Base-by-base conservation (phyloP, 2,329 filamentous ascomycete species). In the Fusarium sacchari region DNA sequence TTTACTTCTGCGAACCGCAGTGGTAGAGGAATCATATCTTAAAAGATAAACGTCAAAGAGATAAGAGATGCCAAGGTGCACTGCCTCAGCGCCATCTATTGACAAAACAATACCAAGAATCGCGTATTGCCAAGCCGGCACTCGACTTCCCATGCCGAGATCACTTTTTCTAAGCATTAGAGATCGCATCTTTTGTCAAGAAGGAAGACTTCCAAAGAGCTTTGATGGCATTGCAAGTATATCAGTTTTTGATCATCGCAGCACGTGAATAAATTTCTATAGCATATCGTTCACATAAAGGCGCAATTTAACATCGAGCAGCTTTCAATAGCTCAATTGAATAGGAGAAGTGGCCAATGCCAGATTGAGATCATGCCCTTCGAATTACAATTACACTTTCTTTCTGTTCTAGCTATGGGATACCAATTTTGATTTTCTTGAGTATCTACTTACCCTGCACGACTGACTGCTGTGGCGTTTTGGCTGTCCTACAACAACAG, bases 71-170 rank as follows among this genome's bases (percentile, higher is more conserved):
- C 42, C 42, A 44, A 34, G 42, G 7, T 30, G 36, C 24, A 39
- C 18, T 18, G 22, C 26, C 52, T 40, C 44, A 1, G 5, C 30
- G 46, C 46, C 40, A 36, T 36, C 22, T 13, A 22, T 49, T 42
- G 28, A 47, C 47, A 32, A 43, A 20, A 44, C 20, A 52, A 26
- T 42, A 43, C 64, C 39, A 56, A 69, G 43, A 20, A 39, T 46
- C n/a, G 34, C 34, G 30, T 32, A 34, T 8, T 59, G 67, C 65
- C 67, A 65, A 69, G 67, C 59, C 67, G 52, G 67, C 65, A 69
- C 20, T 24, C 32, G 9, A 18, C 36, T 53, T 37, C 14, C 59
- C 43, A 69, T 32, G 26, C 67, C 65, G 66, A 69, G 30, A 64
- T 42, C 18, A 58, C 4, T 11, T n/a, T 40, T n/a, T 30, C 44